These are phyloP conservation scores for Cryptococcus hybrid DNA, from an alignment of 1,284 basidiomycete genomes.

Conservation along the genomic window DNA sequence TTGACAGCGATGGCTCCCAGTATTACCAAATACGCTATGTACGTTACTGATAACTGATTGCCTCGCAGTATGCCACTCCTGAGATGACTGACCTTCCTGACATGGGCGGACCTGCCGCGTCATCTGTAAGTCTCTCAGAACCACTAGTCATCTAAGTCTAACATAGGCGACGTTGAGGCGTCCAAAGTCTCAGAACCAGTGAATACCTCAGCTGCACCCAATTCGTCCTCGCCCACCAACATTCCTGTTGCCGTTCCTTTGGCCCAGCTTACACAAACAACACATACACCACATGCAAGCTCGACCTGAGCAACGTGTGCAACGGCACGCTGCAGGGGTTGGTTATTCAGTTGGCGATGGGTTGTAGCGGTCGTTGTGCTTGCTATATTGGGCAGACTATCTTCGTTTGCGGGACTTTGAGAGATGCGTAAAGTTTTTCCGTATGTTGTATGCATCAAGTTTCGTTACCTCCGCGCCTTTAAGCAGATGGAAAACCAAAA, in stretches of 20 bases:
- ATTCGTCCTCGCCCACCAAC: not conserved
- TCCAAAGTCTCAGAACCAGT: conserved; percentile 10
- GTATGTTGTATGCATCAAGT: not conserved
- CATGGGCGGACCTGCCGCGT: conserved; percentile 60
- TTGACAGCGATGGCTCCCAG: conserved; percentile 8
- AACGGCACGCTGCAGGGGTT: conserved; percentile 8
- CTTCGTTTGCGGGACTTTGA: conserved; percentile 24
- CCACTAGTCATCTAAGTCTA: not conserved
- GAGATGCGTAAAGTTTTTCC: not conserved
- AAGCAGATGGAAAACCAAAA: not conserved
- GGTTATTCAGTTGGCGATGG: conserved; percentile 43
- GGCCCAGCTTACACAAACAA: not conserved
- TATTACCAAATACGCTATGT: not conserved
- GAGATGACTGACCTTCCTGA: conserved; percentile 72
- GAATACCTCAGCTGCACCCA: not conserved
- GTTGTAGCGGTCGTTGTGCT: conserved; percentile 39
- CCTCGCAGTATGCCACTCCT: conserved; percentile 63
- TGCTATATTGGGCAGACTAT: conserved; percentile 40
- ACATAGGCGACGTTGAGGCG: conserved; percentile 11
- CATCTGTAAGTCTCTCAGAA: conserved; percentile 14
- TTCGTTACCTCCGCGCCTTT: not conserved
- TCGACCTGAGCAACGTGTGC: conserved; percentile 1
- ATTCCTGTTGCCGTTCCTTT: not conserved
- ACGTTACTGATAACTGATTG: not conserved
- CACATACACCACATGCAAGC: conserved; percentile 4